phyloP scores from a whole-genome alignment of 805 yeast genomes.

The Maudiozyma bulderi region DNA sequence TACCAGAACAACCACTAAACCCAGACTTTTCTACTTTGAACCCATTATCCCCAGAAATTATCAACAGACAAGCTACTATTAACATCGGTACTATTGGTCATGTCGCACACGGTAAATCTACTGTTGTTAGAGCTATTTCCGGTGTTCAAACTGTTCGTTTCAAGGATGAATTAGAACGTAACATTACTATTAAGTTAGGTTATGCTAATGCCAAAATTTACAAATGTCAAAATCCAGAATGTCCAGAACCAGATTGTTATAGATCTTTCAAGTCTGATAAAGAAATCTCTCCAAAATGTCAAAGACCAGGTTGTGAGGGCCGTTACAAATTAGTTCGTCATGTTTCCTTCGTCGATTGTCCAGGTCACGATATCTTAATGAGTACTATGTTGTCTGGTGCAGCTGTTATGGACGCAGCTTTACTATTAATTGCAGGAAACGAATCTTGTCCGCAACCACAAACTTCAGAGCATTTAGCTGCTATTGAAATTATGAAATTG shows the following conservation, averaged over 20 bases:
- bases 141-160: conserved; percentile 99
- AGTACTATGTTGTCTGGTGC: conserved; percentile 99
- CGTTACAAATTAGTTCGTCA: conserved; percentile 88
- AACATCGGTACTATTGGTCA: conserved; percentile 97
- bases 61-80: conserved; percentile 97
- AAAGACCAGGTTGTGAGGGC: conserved; percentile 78
- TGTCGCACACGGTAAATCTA: conserved; percentile 91
- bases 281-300: conserved; percentile 90
- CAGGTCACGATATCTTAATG: conserved; percentile 99
- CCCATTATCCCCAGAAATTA: conserved; percentile 89
- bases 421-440: conserved; percentile 91
- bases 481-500: conserved; percentile 97
- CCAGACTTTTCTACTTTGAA: conserved; percentile 76
- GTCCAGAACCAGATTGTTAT: conserved; percentile 93
- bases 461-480: conserved; percentile 98
- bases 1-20: conserved; percentile 89
- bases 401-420: conserved; percentile 99
- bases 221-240: conserved; percentile 73
- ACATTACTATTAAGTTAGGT: conserved; percentile 95
- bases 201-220: conserved; percentile 98
- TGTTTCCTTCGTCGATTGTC: conserved; percentile 98
- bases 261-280: conserved; percentile 89
- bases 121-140: conserved; percentile 91
- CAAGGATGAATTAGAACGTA: conserved; percentile 98
- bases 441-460: conserved; percentile 99